Base-by-base conservation (phyloP, 805 yeast species). In the Candida qinlingensis region DNA sequence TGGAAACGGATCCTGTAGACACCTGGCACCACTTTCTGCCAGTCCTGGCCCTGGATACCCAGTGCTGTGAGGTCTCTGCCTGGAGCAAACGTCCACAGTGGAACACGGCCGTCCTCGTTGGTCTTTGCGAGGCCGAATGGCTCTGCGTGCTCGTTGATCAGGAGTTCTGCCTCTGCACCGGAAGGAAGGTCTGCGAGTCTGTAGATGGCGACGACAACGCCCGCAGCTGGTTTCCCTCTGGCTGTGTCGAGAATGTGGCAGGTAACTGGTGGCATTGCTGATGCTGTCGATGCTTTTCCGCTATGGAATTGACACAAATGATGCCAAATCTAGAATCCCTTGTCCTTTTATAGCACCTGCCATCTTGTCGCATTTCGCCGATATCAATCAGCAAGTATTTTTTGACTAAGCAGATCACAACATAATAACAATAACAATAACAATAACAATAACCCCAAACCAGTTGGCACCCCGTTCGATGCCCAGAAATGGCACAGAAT, bases 231-330 rank as follows among this genome's bases (percentile, higher is more conserved):
- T 51, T 72, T 75, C 1, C 98, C 98, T 7, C 73, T 67, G 8
- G 86, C 82, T 6, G 97, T 90, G 60, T 91, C 96, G 26, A 91
- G 72, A 8, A 91, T 79, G 64, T 91, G 98, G 69, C 97, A 91
- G 3, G 97, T 90, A 37, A 90, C 79, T 40, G 92, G 92, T n/a
- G 63, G 60, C 64, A 60, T 58, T 11, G n/a, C 19, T 19, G 19
- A 19, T 19, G 19, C 19, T 19, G 19, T 19, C 19, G 35, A 27
- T 29, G 7, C 10, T 9, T 19, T 12, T 34, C 10, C 19, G 25
- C 10, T 19, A 4, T 25, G 47, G 26, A 28, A 13, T 30, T 30
- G 31, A 27, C 10, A 19, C 26, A 28, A 28, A 29, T 12, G 9
- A 7, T 25, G 10, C 26, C 10, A 6, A 10, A 34, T 34, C 6